These are phyloP conservation scores for Saccharomyces hybrid DNA, from an alignment of 1,139 yeast species.

Conservation along the genomic window DNA sequence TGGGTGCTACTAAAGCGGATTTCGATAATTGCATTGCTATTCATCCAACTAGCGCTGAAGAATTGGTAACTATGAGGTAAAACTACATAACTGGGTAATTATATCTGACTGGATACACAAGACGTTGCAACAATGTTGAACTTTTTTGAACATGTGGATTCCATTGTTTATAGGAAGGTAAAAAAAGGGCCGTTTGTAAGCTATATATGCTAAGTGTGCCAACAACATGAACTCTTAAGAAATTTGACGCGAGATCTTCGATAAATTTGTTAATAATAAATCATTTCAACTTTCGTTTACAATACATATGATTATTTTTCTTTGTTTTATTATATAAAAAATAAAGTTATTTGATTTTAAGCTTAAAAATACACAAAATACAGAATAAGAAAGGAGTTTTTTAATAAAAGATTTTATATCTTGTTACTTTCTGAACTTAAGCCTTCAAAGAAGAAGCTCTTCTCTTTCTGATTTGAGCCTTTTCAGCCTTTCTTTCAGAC, in stretches of 20 bases:
- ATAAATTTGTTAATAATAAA: background rate
- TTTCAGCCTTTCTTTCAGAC: constrained; percentile 96
- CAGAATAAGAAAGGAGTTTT: background rate
- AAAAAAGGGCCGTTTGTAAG: too few species aligned
- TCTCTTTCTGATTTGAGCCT: constrained; percentile 97
- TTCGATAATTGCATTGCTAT: constrained; percentile 95
- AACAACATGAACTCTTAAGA: too few species aligned
- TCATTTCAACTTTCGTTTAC: background rate
- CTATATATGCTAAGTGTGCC: too few species aligned
- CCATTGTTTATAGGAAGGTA: background rate
- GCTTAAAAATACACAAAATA: background rate
- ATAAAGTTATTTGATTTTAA: background rate
- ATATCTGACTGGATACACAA: background rate
- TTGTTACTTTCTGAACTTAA: constrained; percentile 4
- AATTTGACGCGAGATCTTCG: too few species aligned
- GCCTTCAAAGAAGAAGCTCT: constrained; percentile 75
- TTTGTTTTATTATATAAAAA: background rate
- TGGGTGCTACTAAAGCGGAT: constrained; percentile 96
- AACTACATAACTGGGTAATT: background rate
- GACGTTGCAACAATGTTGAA: background rate
- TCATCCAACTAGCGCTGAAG: constrained; percentile 98
- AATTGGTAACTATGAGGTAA: constrained; percentile 77
- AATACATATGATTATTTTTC: background rate
- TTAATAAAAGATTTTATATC: background rate
- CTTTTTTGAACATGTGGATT: background rate